Conservation (phyloP, 306 rosid genomes). For the Cyclanthera cordifolia region DNA sequence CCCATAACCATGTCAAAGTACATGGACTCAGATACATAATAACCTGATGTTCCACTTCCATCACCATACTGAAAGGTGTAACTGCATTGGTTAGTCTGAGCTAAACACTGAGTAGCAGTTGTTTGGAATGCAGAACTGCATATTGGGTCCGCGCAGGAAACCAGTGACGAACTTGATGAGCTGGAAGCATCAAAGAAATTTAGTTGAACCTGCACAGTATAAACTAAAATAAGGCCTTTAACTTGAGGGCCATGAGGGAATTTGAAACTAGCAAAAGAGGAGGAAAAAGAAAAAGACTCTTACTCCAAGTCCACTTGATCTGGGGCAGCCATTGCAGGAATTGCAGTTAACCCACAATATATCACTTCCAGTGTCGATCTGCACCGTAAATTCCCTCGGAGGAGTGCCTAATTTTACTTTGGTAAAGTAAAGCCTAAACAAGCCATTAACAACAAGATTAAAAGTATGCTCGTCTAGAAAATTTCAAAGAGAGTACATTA, state of each 20-base stretch:
- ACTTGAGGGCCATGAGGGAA: not conserved
- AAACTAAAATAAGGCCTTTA: slow-evolving; percentile 6
- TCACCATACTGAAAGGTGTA: slow-evolving; percentile 78
- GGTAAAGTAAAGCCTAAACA: slow-evolving; percentile 68
- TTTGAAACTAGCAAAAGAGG: not conserved
- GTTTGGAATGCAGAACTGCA: slow-evolving; percentile 53
- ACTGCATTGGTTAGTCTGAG: slow-evolving; percentile 68
- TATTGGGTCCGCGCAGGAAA: slow-evolving; percentile 64
- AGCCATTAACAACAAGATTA: slow-evolving; percentile 21
- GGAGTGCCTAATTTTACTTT: slow-evolving; percentile 87
- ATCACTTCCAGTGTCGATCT: slow-evolving; percentile 93
- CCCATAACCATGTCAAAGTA: slow-evolving; percentile 68
- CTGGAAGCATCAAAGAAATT: slow-evolving; percentile 59
- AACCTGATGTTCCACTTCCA: slow-evolving; percentile 78
- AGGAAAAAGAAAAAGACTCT: slow-evolving; percentile 16
- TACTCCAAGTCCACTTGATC: slow-evolving; percentile 77
- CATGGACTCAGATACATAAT: slow-evolving; percentile 58
- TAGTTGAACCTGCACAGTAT: slow-evolving; percentile 56
- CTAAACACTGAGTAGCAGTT: slow-evolving; percentile 44
- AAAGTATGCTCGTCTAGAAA: not conserved
- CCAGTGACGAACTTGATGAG: slow-evolving; percentile 45
- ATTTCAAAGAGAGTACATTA: not conserved
- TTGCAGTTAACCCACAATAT: slow-evolving; percentile 87
- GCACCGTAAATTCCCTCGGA: slow-evolving; percentile 75
- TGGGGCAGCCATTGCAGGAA: slow-evolving; percentile 79